These are phyloP conservation scores for Colletotrichum truncatum DNA, from an alignment of 2,329 filamentous ascomycete genomes.

Conservation along the genomic window DNA sequence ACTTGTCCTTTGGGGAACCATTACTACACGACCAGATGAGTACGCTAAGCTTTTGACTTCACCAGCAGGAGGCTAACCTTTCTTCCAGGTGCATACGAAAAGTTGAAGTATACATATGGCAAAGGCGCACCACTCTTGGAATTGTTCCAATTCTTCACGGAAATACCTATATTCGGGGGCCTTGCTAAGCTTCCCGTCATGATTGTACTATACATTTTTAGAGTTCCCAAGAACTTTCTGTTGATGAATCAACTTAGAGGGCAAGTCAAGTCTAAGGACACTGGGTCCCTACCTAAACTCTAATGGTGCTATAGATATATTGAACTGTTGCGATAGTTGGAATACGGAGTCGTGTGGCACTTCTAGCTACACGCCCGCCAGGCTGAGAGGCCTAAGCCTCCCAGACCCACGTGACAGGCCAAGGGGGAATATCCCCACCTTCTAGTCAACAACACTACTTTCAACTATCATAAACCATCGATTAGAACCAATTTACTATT, in stretches of 20 bases:
- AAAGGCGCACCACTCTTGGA: conserved; percentile 2
- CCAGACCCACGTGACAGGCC: too few species aligned
- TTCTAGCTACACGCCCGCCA: too few species aligned
- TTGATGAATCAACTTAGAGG: conserved; percentile 13
- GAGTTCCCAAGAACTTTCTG: conserved; percentile 17
- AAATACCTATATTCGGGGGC: not conserved
- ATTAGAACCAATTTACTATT: too few species aligned
- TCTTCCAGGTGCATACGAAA: not conserved
- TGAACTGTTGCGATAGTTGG: too few species aligned
- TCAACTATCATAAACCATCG: too few species aligned
- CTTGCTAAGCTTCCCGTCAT: conserved; percentile 11
- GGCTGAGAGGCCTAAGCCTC: too few species aligned
- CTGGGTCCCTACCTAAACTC: too few species aligned
- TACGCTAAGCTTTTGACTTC: too few species aligned
- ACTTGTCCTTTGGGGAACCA: conserved; percentile 12
- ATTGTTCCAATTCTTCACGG: conserved; percentile 10
- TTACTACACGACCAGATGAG: conserved; percentile 21
- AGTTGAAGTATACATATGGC: not conserved
- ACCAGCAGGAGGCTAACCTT: not conserved
- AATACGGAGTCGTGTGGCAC: too few species aligned
- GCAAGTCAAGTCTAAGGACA: not conserved
- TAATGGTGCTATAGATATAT: not conserved
- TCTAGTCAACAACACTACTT: too few species aligned
- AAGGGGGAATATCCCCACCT: too few species aligned
- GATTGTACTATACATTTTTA: conserved; percentile 3